phyloP scores from a whole-genome alignment of 1,284 basidiomycete genomes.

The Ustilago hordei region DNA sequence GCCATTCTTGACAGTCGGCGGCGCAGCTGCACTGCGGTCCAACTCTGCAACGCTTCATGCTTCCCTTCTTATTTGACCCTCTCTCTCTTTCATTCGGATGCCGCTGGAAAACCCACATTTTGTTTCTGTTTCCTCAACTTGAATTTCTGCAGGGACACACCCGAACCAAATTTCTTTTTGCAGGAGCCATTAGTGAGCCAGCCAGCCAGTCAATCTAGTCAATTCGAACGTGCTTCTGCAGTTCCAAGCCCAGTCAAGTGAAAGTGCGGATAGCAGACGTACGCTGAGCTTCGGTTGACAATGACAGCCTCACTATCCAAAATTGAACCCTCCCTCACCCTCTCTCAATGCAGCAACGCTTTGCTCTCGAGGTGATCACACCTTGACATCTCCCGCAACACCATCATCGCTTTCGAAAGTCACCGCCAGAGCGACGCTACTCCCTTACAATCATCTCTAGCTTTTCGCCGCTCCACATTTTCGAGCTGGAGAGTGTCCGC shows the following conservation, averaged over 20 bases:
- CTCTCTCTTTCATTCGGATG: constrained; percentile 1
- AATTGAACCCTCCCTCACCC: constrained; percentile 1
- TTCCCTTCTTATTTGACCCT: not conserved
- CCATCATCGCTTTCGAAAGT: not conserved
- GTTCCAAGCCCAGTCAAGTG: constrained; percentile 3
- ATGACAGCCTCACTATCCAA: constrained; percentile 4
- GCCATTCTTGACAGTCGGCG: constrained; percentile 18
- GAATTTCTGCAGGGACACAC: constrained; percentile 5
- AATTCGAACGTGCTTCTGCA: not conserved
- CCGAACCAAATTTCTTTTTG: constrained; percentile 7
- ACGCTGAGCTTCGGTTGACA: constrained; percentile 4
- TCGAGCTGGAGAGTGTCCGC: not conserved
- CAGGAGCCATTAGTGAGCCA: not conserved
- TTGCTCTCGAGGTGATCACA: constrained; percentile 2
- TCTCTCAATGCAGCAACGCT: not conserved
- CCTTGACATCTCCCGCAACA: not conserved
- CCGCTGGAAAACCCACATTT: constrained; percentile 12
- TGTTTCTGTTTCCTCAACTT: not conserved
- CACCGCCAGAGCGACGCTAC: not conserved
- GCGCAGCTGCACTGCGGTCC: constrained; percentile 13
- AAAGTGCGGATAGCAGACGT: not conserved
- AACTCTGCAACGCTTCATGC: constrained; percentile 2
- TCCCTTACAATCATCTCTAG: not conserved
- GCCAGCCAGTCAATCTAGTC: constrained; percentile 1
- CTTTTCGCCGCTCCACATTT: not conserved